Evolutionary conservation across 345 rosid genomes (phyloP).

Genomic region (Arabis alpina): DNA sequence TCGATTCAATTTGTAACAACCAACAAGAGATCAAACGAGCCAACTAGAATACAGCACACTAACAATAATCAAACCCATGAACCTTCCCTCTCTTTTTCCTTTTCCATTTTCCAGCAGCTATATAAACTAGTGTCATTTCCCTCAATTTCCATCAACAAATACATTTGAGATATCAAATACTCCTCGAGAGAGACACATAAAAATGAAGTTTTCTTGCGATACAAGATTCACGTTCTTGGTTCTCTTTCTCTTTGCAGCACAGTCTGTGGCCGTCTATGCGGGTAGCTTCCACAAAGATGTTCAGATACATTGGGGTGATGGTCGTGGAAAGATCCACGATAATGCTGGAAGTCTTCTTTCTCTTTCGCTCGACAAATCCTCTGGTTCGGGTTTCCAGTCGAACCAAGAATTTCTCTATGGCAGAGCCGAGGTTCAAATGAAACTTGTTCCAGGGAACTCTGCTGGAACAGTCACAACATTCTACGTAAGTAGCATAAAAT

Average conservation of each 20-base stretch:
- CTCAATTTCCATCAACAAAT: slow-evolving; percentile 22
- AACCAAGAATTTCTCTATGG: slow-evolving; percentile 48
- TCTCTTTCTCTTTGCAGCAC: slow-evolving; percentile 35
- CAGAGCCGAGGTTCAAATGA: slow-evolving; percentile 48
- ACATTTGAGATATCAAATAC: slow-evolving; percentile 10
- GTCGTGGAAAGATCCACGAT: slow-evolving; percentile 34
- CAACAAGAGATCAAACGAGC: slow-evolving; percentile 27
- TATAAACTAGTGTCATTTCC: slow-evolving; percentile 22
- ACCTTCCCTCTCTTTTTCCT: slow-evolving; percentile 31
- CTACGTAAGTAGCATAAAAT: slow-evolving; percentile 40
- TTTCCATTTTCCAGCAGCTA: slow-evolving; percentile 17
- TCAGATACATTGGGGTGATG: slow-evolving; percentile 42
- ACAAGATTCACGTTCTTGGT: slow-evolving; percentile 28
- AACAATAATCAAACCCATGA: slow-evolving; percentile 33
- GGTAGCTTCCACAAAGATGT: slow-evolving; percentile 46
- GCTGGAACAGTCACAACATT: slow-evolving; percentile 61
- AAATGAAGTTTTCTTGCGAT: slow-evolving; percentile 36
- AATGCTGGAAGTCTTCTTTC: slow-evolving; percentile 37
- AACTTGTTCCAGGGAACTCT: slow-evolving; percentile 54
- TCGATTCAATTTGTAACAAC: slow-evolving; percentile 34
- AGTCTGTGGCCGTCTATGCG: slow-evolving; percentile 27
- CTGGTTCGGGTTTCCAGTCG: slow-evolving; percentile 54
- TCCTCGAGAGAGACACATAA: background rate
- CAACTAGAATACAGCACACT: slow-evolving; percentile 34
- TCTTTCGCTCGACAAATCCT: slow-evolving; percentile 48